Evolutionary conservation across 768 basidiomycete species (phyloP).

Genomic region (Plicaturopsis crispa): DNA sequence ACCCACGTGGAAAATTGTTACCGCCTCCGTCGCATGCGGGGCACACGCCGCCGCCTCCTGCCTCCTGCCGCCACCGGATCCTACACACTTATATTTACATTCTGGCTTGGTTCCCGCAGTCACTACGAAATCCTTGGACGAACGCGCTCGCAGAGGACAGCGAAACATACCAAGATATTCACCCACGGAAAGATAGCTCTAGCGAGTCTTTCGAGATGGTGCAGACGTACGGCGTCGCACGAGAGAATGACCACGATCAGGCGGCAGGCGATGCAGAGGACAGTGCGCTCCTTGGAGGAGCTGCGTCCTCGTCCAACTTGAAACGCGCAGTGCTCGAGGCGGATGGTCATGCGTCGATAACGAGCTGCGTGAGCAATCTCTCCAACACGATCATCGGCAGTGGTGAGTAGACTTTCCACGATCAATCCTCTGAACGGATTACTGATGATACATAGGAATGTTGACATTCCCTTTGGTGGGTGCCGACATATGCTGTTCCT

Average conservation of each 20-base stretch:
- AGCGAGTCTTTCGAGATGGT: no score
- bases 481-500: slow-evolving; percentile 6
- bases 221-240: slow-evolving; percentile 58
- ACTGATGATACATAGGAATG: slow-evolving; percentile 54
- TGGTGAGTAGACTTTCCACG: slow-evolving; percentile 38
- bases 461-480: slow-evolving; percentile 78
- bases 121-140: no score
- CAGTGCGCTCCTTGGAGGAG: slow-evolving; percentile 51
- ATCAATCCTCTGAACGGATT: background rate
- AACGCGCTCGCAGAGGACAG: no score
- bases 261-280: slow-evolving; percentile 33
- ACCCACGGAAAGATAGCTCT: no score
- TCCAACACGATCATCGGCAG: slow-evolving; percentile 91
- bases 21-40: no score
- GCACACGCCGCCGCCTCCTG: no score
- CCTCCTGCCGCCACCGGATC: no score
- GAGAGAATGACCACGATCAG: slow-evolving; percentile 17
- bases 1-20: no score
- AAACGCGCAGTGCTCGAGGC: slow-evolving; percentile 14
- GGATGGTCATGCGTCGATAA: slow-evolving; percentile 65
- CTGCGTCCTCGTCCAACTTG: slow-evolving; percentile 18
- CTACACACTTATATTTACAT: no score
- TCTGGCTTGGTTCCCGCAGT: no score
- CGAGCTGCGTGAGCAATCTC: slow-evolving; percentile 71
- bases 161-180: no score